Conservation (phyloP, 2,329 filamentous ascomycete genomes). For the Fusarium stilboides region DNA sequence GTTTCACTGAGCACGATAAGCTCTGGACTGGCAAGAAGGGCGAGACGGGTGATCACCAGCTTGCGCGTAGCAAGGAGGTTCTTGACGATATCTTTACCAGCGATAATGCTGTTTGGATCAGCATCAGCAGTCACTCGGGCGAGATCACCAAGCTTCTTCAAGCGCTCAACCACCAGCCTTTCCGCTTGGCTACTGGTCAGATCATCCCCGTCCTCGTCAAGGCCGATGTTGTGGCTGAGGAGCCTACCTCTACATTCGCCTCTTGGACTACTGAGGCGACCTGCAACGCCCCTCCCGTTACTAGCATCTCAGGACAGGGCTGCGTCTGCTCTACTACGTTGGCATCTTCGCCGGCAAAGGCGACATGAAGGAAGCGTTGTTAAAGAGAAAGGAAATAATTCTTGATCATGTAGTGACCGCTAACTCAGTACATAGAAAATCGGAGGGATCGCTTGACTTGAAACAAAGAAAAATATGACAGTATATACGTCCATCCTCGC, state of each 20-base stretch:
- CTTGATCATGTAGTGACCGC: conserved; percentile 21
- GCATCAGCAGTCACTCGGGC: conserved; percentile 73
- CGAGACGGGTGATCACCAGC: conserved; percentile 64
- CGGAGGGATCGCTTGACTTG: conserved; percentile 15
- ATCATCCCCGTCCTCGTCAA: conserved; percentile 78
- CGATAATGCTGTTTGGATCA: conserved; percentile 70
- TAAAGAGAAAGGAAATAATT: conserved; percentile 17
- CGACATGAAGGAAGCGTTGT: conserved; percentile 9
- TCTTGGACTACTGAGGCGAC: conserved; percentile 60
- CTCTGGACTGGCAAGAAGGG: conserved; percentile 61
- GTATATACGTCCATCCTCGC: conserved; percentile 21
- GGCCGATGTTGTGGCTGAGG: conserved; percentile 62
- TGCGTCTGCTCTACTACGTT: conserved; percentile 57
- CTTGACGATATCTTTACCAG: conserved; percentile 71
- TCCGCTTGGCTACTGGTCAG: conserved; percentile 75
- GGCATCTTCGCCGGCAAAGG: conserved; percentile 37
- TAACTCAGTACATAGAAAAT: conserved; percentile 30
- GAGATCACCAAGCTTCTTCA: conserved; percentile 67
- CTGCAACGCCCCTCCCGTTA: conserved; percentile 62
- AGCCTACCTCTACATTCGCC: conserved; percentile 49
- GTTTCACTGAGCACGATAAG: conserved; percentile 70
- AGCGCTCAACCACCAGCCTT: conserved; percentile 73
- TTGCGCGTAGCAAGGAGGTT: conserved; percentile 63
- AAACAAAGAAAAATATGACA: conserved; percentile 31
- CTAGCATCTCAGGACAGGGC: conserved; percentile 58